Evolutionary conservation across 148 eudicot species (phyloP), one percentile per base, ranked within the genome.

Genomic region (Cornus suecica): DNA sequence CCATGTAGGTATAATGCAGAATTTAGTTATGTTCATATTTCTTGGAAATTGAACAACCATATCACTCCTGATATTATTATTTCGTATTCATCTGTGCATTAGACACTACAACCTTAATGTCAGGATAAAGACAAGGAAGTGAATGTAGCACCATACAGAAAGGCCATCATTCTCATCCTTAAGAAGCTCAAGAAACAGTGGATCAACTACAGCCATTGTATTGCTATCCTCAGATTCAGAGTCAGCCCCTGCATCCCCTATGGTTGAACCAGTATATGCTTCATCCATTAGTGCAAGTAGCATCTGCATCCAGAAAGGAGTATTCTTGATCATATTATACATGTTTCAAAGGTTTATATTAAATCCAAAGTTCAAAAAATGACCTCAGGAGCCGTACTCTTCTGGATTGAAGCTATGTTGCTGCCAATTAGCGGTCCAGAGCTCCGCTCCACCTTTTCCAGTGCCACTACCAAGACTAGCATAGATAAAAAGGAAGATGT

Each of bases 131-230:
- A 27, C 2, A 31, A 54, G 64, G 81, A 79, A 71, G 48, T 28
- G 42, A 37, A 0, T 37, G 42, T 37, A 37, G 42, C 70, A 63
- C 45, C 97, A 80, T 92, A 95, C 99, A 73, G 94, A 91, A 80
- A 95, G 92, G 74, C 97, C 97, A 79, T 95, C 99, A 87, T 95
- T 95, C 80, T 95, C 99, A 83, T 95, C 99, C 86, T 95, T 93
- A 68, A 95, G 94, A 82, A 93, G 90, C 81, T 95, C 99, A 79
- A 95, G 92, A 80, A 95, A 93, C 75, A 90, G 76, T 41, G 99
- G 97, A 84, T 95, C 99, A 70, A 91, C 95, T 31, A 84, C 88
- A 82, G 92, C 96, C 83, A 94, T 87, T 11, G 89, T 74, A 82
- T 80, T 81, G 85, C 82, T 95, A 79, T 93, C 99, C 76, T 93